These are phyloP conservation scores for Calycina marina DNA, from an alignment of 2,329 filamentous ascomycete species.

Conservation along the genomic window DNA sequence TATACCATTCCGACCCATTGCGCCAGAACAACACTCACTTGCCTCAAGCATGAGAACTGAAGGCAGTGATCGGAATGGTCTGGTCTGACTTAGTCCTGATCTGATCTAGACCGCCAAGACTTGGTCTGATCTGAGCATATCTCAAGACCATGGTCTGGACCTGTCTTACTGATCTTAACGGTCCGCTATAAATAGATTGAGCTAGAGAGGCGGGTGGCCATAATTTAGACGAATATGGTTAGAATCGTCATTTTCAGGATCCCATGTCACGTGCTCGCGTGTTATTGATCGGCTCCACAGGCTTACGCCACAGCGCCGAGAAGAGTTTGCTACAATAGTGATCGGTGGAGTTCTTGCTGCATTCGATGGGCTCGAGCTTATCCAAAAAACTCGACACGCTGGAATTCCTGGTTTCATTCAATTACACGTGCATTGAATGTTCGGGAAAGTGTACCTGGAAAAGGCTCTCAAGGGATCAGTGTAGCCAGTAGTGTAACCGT, in stretches of 20 bases:
- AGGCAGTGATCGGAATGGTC: slow-evolving; percentile 13
- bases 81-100: neutral
- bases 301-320: neutral
- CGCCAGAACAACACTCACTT: slow-evolving; percentile 65
- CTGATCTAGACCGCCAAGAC: neutral
- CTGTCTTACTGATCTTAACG: neutral
- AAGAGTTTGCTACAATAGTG: neutral
- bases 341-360: neutral
- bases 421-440: neutral
- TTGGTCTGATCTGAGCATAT: neutral
- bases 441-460: neutral
- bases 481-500: too few species aligned
- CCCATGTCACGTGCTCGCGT: neutral
- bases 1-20: slow-evolving; percentile 52
- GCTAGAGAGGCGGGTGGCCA: neutral
- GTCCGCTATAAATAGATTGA: neutral
- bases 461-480: slow-evolving; percentile 1
- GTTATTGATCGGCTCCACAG: too few species aligned
- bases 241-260: neutral
- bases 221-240: neutral
- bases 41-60: slow-evolving; percentile 58
- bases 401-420: neutral
- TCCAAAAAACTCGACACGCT: neutral
- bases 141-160: neutral
- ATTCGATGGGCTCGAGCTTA: neutral